Conservation (phyloP, 2,329 filamentous ascomycete genomes). For the Scedosporium dehoogii region DNA sequence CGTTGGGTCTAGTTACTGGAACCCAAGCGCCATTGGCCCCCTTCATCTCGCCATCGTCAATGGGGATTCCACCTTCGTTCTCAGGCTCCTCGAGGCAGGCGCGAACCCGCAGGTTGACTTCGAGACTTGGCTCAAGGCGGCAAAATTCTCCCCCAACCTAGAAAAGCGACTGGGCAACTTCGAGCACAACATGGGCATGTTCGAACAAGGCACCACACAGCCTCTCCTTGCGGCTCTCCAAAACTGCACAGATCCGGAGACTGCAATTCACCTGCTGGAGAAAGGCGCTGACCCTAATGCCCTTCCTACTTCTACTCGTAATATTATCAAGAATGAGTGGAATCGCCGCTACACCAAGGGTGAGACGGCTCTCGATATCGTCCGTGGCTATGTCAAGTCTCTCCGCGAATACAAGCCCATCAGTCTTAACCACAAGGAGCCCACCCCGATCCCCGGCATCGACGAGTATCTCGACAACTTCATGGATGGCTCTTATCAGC, state of each 20-base stretch:
- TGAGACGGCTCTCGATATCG: constrained; percentile 49
- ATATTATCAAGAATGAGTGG: constrained; percentile 23
- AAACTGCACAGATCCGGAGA: constrained; percentile 28
- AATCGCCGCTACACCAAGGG: constrained; percentile 25
- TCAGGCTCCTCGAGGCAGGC: constrained; percentile 54
- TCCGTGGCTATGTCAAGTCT: constrained; percentile 39
- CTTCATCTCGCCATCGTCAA: constrained; percentile 49
- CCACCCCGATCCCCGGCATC: constrained; percentile 22
- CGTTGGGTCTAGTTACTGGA: constrained; percentile 25
- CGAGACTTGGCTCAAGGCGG: constrained; percentile 52
- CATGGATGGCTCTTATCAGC: constrained; percentile 46
- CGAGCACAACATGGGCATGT: constrained; percentile 39
- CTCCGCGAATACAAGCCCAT: constrained; percentile 34
- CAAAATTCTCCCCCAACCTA: constrained; percentile 27
- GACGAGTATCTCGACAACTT: constrained; percentile 45
- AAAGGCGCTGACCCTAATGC: constrained; percentile 57
- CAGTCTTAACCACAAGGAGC: constrained; percentile 14
- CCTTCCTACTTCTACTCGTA: constrained; percentile 31
- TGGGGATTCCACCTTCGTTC: constrained; percentile 40
- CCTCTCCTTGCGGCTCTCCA: constrained; percentile 56
- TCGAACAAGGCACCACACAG: constrained; percentile 42
- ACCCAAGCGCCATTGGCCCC: constrained; percentile 30
- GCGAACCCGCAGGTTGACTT: constrained; percentile 51
- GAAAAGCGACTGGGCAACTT: constrained; percentile 21
- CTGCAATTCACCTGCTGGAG: constrained; percentile 50